phyloP scores from a whole-genome alignment of 2,329 filamentous ascomycete species.

The Sarocladium strictum region DNA sequence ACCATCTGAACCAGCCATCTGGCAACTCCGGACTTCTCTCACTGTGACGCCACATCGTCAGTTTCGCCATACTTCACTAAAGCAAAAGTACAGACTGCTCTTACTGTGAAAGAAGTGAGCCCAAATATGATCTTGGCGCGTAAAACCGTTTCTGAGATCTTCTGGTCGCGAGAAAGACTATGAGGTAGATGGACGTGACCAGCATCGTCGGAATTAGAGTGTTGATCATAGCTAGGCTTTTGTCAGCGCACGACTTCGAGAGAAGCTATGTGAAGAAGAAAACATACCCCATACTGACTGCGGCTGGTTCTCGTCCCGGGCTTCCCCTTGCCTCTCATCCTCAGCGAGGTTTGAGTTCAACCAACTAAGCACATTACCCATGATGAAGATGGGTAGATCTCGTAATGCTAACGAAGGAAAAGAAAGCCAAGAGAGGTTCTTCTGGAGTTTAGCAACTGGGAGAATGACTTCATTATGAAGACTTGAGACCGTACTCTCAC shows the following conservation, averaged over 20 bases:
- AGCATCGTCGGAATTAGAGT: conserved; percentile 48
- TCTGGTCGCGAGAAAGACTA: conserved; percentile 44
- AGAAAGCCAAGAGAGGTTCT: background rate
- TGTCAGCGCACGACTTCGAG: conserved; percentile 1
- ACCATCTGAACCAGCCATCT: conserved; percentile 55
- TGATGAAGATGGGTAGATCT: conserved; percentile 14
- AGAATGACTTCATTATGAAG: conserved; percentile 2
- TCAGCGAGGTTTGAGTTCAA: conserved; percentile 25
- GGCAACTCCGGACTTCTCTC: conserved; percentile 51
- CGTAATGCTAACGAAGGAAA: background rate
- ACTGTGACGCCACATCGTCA: conserved; percentile 21
- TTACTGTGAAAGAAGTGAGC: conserved; percentile 43
- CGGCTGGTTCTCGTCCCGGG: conserved; percentile 19
- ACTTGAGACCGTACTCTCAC: background rate
- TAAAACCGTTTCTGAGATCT: conserved; percentile 47
- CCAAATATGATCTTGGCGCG: conserved; percentile 45
- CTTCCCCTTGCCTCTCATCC: conserved; percentile 18
- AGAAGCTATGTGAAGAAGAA: no score
- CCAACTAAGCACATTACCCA: conserved; percentile 33
- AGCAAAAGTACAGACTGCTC: conserved; percentile 18
- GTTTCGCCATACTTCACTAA: no score
- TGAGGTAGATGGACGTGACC: conserved; percentile 41
- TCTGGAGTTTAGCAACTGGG: background rate
- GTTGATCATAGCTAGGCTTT: conserved; percentile 32
- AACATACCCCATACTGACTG: conserved; percentile 28